Conservation (phyloP, 2,329 filamentous ascomycete species). For the Penicillium sclerotigenum region DNA sequence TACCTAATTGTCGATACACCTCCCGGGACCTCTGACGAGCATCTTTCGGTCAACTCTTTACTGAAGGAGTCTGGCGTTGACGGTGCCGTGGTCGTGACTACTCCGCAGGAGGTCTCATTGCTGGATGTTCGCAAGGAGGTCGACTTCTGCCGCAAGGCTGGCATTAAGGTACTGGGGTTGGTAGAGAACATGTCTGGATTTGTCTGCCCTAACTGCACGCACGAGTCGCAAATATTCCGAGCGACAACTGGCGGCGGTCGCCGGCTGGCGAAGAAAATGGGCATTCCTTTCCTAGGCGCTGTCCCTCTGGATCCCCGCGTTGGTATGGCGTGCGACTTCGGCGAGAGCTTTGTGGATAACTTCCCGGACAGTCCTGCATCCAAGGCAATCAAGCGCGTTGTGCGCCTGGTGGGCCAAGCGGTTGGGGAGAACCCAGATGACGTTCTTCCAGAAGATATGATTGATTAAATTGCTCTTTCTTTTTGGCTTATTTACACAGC, state of each 20-base stretch:
- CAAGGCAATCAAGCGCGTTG: constrained; percentile 73
- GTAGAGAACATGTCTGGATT: constrained; percentile 99
- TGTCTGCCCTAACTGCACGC: constrained; percentile 87
- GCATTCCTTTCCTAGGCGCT: constrained; percentile 80
- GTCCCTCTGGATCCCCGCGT: constrained; percentile 92
- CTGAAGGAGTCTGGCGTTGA: constrained; percentile 89
- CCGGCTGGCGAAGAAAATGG: constrained; percentile 78
- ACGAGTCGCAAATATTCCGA: constrained; percentile 78
- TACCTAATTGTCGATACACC: constrained; percentile 93
- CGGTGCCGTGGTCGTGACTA: constrained; percentile 88
- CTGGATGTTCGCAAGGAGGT: constrained; percentile 96
- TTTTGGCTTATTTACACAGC: constrained; percentile 17
- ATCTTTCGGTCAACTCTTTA: constrained; percentile 88
- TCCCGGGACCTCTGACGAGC: constrained; percentile 91
- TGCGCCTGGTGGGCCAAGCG: constrained; percentile 66
- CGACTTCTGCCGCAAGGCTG: constrained; percentile 93
- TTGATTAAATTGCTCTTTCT: constrained; percentile 20
- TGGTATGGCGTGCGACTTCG: constrained; percentile 93
- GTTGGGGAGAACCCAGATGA: constrained; percentile 61
- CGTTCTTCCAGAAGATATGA: constrained; percentile 39
- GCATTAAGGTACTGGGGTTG: constrained; percentile 79
- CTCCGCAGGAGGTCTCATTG: constrained; percentile 88
- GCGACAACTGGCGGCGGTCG: constrained; percentile 85
- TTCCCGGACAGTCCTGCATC: constrained; percentile 93
- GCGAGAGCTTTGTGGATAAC: constrained; percentile 93